Evolutionary conservation across 2,329 filamentous ascomycete genomes (phyloP), one percentile per base, ranked within the genome.

Genomic region (Magnaporthiopsis incrustans): DNA sequence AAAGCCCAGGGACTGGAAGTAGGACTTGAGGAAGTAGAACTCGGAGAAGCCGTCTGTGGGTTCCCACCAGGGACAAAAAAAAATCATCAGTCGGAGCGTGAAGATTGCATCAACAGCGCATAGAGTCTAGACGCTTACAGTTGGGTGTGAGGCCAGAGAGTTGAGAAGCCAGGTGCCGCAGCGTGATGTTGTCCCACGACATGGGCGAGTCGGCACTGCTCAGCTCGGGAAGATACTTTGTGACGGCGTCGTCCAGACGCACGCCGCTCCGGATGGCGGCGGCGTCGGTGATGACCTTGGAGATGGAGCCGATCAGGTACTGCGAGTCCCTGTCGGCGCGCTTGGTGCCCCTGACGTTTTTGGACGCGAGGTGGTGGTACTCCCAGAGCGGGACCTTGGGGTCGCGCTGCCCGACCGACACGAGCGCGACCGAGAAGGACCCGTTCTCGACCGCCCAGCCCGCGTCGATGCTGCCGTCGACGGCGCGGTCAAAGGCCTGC

Each of bases 161-260:
- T 67, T 79, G 75, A 3, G 74, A 73, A 4, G 71, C 75, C 56
- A 80, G 65, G 66, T 75, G 73, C 5, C 72, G 67, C 26, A 80
- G 66, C 0, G 73, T 76, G 22, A 80, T 71, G 63, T 76, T 69
- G 4, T 69, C 66, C 77, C 77, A 80, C 3, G 60, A 33, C 10
- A 77, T 71, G 27, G 30, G 57, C 57, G 57, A 59, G 3, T 27
- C 33, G 1, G 57, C 8, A 53, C 68, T 67, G 44, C 64, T 70
- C 59, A 76, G 68, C 62, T 77, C 73, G 0, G 81, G 78, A 7
- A 82, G 70, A 61, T 80, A 79, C 53, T 79, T 75, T 1, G 79
- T 74, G 6, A 84, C 73, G 1, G 78, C 77, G 58, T 76, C 77
- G 2, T 81, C 74, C 71, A 75, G 60, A 18, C 73, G 69, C 14